phyloP scores from a whole-genome alignment of 257 asterid genomes.

The Rubia yunnanensis region DNA sequence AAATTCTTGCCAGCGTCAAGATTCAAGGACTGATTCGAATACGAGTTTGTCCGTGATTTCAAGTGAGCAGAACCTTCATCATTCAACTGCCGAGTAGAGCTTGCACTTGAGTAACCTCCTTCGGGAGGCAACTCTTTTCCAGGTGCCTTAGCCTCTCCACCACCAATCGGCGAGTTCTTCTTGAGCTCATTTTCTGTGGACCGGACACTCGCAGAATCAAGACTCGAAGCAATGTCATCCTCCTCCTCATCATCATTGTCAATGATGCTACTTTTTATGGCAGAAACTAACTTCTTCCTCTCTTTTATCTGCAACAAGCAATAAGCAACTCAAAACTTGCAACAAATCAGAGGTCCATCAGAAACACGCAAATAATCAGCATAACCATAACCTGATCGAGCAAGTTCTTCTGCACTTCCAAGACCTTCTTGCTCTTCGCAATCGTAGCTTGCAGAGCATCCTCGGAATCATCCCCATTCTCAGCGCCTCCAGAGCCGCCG shows the following conservation, averaged over 20 bases:
- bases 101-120: constrained; percentile 18
- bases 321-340: not conserved
- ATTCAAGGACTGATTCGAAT: constrained; percentile 18
- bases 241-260: constrained; percentile 24
- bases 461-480: constrained; percentile 37
- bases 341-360: not conserved
- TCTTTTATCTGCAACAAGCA: constrained; percentile 58
- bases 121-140: constrained; percentile 26
- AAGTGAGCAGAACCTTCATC: constrained; percentile 24
- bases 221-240: constrained; percentile 18
- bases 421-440: constrained; percentile 72
- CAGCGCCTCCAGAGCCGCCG: constrained; percentile 33
- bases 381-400: constrained; percentile 49
- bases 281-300: constrained; percentile 67
- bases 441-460: constrained; percentile 62
- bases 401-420: constrained; percentile 61
- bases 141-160: constrained; percentile 30
- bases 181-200: constrained; percentile 14
- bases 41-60: constrained; percentile 12
- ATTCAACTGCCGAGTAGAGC: constrained; percentile 18
- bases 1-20: constrained; percentile 18
- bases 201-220: constrained; percentile 13
- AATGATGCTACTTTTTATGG: constrained; percentile 53
- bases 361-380: not conserved
- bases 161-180: constrained; percentile 19